Evolutionary conservation across 2,329 filamentous ascomycete species (phyloP), one percentile per base, ranked within the genome.

Genomic region (Exophiala viscosa): DNA sequence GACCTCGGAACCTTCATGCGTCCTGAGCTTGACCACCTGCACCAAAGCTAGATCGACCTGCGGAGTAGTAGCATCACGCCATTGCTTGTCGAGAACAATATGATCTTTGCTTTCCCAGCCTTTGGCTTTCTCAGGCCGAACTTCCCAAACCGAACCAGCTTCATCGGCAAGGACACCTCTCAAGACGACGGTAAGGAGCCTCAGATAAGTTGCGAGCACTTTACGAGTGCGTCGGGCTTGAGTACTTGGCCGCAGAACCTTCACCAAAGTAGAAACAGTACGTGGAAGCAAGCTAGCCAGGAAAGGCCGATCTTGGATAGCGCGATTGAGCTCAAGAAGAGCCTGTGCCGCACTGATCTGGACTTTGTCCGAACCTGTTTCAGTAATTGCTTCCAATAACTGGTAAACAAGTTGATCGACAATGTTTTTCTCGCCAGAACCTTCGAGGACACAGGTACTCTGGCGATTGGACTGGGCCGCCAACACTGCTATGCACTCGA

Each of bases 231-330:
- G 74, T 44, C 81, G 76, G 60, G 79, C 77, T 36, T 80, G 75
- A n/a, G 77, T 81, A 0, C 85, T 87, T 0, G 83, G 83, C 3
- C 87, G 85, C 45, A 95, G 72, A 0, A 90, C 74, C 63, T 86
- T 91, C 2, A 87, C 85, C 18, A 99, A 73, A 1, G 84, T 83
- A 2, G 93, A 97, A 0, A 96, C 82, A 0, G 89, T 89, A 8
- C 91, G 90, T 0, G 95, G 93, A 38, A 97, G 76, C 64, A 99
- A 93, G 56, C 82, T 91, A 8, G 90, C 88, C 50, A 95, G 74
- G 2, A 88, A 83, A n/a, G 87, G 80, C 42, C 80, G 80, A 62
- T 93, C 86, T 47, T 79, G 83, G 39, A 96, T 77, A 17, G 83
- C 81, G 5, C 68, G 64, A 59, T 84, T 81, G 6, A 93, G 72